These are phyloP conservation scores for Gnetum montanum DNA, from an alignment of 75 land plant genomes.

Conservation along the genomic window DNA sequence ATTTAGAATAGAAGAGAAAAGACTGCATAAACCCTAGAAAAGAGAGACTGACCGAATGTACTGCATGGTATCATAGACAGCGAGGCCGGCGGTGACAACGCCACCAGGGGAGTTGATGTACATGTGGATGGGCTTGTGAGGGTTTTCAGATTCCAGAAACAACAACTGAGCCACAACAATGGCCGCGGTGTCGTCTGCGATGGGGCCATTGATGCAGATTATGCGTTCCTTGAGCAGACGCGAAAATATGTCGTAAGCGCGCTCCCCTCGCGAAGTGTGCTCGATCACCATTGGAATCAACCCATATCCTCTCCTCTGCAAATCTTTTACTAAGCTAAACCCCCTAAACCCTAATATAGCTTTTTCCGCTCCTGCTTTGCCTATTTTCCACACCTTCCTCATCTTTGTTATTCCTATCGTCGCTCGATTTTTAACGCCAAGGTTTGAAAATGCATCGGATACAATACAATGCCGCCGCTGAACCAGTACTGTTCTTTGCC, in stretches of 20 bases:
- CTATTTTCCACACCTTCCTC: too few relatives aligned
- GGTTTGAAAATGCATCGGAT: too few relatives aligned
- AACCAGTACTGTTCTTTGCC: too few relatives aligned
- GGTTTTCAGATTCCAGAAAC: conserved; percentile 86
- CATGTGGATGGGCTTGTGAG: conserved; percentile 77
- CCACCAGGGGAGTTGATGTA: conserved; percentile 96
- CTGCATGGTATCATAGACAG: conserved; percentile 94
- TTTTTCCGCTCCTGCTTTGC: too few relatives aligned
- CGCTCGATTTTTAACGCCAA: too few relatives aligned
- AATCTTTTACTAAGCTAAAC: too few relatives aligned
- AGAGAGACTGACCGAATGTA: too few relatives aligned
- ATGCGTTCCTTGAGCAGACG: conserved; percentile 89
- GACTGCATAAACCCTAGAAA: too few relatives aligned
- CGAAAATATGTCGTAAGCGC: conserved; percentile 96
- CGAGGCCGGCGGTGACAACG: conserved; percentile 83
- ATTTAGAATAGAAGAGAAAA: too few relatives aligned
- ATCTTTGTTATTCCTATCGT: too few relatives aligned
- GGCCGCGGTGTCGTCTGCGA: conserved; percentile 83
- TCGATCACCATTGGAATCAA: conserved; percentile 93
- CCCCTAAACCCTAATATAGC: too few relatives aligned
- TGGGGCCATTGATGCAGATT: conserved; percentile 82
- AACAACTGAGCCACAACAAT: conserved; percentile 91
- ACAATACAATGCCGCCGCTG: too few relatives aligned
- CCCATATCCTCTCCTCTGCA: conserved; percentile 31
- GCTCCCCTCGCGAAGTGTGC: conserved; percentile 81